Base-by-base conservation (phyloP, 140 eudicot genomes). In the Oenanthe javanica region DNA sequence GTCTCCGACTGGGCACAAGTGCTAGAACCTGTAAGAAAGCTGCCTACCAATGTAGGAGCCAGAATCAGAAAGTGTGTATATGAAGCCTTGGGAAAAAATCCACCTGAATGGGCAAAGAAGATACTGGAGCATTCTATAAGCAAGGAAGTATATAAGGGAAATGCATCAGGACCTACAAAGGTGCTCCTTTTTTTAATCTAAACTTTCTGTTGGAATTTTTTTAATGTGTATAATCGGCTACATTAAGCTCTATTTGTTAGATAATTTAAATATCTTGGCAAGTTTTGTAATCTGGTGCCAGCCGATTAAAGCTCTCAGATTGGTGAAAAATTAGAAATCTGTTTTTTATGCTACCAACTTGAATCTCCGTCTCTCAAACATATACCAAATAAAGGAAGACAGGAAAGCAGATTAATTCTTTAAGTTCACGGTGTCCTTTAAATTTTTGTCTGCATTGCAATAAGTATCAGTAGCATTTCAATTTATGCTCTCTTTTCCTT, bases 81-180 rank as follows among this genome's bases (percentile, higher is more conserved):
- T 82, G 96, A 86, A 64, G 91, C 97, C 76, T 77, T 96, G 77
- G 81, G 55, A 21, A 89, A 74, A 84, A 86, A 91, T 79, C 98
- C 99, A 67, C 99, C 99, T 3, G 98, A 93, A 79, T 96, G 99
- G 99, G 98, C 99, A 36, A 91, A 80, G 77, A 71, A 50, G 81
- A 90, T 83, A 76, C 82, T 96, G 86, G 92, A 89, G 77, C 92
- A 91, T 79, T 93, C 98, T 15, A 96, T 96, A 31, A 93, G 98
- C 87, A 96, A 91, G 75, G 98, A 88, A 85, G 99, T 96, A 31
- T 96, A 96, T 72, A 96, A 91, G 86, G 99, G 99, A 40, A 96
- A 96, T 84, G 99, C 99, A 43, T 96, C 99, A 11, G 99, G 99
- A 27, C 99, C 99, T 76, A 96, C 99, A 31, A 96, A 96, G 99